These are phyloP conservation scores for Goffeauzyma gilvescens DNA, from an alignment of 768 basidiomycete genomes.

Conservation along the genomic window DNA sequence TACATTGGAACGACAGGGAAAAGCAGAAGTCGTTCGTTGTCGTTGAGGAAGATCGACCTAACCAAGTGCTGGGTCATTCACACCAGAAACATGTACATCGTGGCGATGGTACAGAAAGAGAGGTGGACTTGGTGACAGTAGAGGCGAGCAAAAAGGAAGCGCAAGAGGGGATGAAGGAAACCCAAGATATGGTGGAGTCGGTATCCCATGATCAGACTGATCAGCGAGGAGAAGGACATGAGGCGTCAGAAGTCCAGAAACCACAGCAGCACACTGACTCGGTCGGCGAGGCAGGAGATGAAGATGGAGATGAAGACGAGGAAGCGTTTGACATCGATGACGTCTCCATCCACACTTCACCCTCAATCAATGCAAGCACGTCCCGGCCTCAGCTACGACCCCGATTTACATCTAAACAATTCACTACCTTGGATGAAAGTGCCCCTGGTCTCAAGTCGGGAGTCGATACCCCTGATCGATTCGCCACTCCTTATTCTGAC, in stretches of 20 bases:
- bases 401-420: no score
- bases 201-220: neutral
- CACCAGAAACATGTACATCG: constrained; percentile 4
- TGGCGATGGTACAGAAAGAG: constrained; percentile 1
- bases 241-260: no score
- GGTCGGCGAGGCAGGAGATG: constrained; percentile 32
- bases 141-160: constrained; percentile 11
- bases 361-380: no score
- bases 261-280: no score
- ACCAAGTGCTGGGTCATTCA: constrained; percentile 17
- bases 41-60: constrained; percentile 64
- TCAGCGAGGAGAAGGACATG: constrained; percentile 6
- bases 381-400: no score
- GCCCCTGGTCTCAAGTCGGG: constrained; percentile 22
- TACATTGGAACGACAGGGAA: constrained; percentile 98
- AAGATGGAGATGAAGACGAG: constrained; percentile 43
- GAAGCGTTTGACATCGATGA: constrained; percentile 90
- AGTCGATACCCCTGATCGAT: constrained; percentile 31
- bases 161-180: neutral
- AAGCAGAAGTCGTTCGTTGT: constrained; percentile 97
- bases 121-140: constrained; percentile 10
- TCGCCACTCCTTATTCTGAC: constrained; percentile 20
- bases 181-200: neutral
- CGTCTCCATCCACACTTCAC: no score
- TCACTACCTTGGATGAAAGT: no score